phyloP scores from a whole-genome alignment of 1,139 yeast genomes.

The Candida albicans region DNA sequence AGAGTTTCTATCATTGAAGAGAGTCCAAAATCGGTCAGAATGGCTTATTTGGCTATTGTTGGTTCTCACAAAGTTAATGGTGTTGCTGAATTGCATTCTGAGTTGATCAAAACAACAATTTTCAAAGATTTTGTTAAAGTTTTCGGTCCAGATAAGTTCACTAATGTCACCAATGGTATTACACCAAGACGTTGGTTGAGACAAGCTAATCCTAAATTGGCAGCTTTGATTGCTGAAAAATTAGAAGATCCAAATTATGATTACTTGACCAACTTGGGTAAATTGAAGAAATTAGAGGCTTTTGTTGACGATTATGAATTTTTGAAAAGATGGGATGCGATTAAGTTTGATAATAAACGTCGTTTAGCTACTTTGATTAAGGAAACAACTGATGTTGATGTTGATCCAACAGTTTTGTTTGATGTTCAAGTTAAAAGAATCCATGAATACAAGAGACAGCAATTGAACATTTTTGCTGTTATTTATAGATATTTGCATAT shows the following conservation, averaged over 20 bases:
- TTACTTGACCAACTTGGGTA: slow-evolving; percentile 67
- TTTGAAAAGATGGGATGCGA: slow-evolving; percentile 67
- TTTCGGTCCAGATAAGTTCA: slow-evolving; percentile 79
- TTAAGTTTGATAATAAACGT: slow-evolving; percentile 70
- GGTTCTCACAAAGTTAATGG: slow-evolving; percentile 95
- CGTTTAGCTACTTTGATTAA: slow-evolving; percentile 71
- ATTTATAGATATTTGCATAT: slow-evolving; percentile 78
- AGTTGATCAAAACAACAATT: slow-evolving; percentile 83
- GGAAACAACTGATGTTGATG: slow-evolving; percentile 62
- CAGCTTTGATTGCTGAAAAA: slow-evolving; percentile 68
- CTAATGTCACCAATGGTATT: slow-evolving; percentile 91
- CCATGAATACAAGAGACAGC: slow-evolving; percentile 95
- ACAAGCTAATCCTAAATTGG: slow-evolving; percentile 85
- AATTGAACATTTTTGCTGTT: slow-evolving; percentile 85
- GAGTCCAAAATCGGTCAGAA: slow-evolving; percentile 77
- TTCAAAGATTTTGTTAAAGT: slow-evolving; percentile 86
- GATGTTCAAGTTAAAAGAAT: slow-evolving; percentile 94
- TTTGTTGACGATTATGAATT: slow-evolving; percentile 69
- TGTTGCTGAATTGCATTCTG: slow-evolving; percentile 94
- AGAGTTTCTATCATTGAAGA: slow-evolving; percentile 88
- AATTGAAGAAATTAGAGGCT: slow-evolving; percentile 65
- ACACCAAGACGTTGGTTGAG: slow-evolving; percentile 97
- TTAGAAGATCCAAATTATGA: slow-evolving; percentile 64
- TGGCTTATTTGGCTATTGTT: slow-evolving; percentile 89
- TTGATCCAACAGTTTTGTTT: slow-evolving; percentile 74